A percentile compares a stretch with the other conserved stretches of the same genome.
These are phyloP conservation scores for Salix purpurea DNA, from an alignment of 345 rosid species.

Conservation along the genomic window DNA sequence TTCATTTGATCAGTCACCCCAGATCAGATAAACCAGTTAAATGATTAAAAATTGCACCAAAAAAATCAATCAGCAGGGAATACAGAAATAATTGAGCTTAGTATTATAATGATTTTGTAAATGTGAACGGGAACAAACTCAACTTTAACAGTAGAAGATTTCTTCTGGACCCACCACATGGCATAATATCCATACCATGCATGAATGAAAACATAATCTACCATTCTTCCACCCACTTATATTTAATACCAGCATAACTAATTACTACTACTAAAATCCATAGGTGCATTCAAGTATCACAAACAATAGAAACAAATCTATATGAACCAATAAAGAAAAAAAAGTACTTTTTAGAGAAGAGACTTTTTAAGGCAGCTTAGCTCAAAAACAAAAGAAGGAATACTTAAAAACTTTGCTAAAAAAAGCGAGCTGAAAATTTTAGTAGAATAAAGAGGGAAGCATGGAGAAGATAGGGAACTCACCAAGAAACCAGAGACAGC, in stretches of 20 bases:
- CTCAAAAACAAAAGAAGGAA: background rate
- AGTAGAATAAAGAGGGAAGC: background rate
- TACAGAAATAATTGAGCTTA: background rate
- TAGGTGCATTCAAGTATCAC: too few species aligned
- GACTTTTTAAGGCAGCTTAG: background rate
- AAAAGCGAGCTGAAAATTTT: background rate
- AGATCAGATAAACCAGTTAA: slow-evolving; percentile 10
- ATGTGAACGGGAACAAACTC: slow-evolving; percentile 20
- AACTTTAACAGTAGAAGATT: slow-evolving; percentile 13
- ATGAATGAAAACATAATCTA: slow-evolving; percentile 23
- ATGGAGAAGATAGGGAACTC: slow-evolving; percentile 18
- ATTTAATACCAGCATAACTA: background rate
- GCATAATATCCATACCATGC: slow-evolving; percentile 22
- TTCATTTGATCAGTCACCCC: slow-evolving; percentile 12
- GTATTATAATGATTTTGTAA: slow-evolving; percentile 7
- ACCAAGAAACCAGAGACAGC: slow-evolving; percentile 38
- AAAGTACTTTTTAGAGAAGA: background rate
- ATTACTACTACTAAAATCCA: background rate
- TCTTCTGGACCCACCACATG: slow-evolving; percentile 22
- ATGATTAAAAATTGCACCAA: slow-evolving; percentile 2
- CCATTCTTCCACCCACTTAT: slow-evolving; percentile 2
- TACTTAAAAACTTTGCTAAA: background rate
- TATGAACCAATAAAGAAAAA: background rate
- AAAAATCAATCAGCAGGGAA: background rate
- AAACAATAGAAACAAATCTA: background rate